phyloP scores from a whole-genome alignment of 2,329 filamentous ascomycete genomes.

The Leptodontidium sp. region DNA sequence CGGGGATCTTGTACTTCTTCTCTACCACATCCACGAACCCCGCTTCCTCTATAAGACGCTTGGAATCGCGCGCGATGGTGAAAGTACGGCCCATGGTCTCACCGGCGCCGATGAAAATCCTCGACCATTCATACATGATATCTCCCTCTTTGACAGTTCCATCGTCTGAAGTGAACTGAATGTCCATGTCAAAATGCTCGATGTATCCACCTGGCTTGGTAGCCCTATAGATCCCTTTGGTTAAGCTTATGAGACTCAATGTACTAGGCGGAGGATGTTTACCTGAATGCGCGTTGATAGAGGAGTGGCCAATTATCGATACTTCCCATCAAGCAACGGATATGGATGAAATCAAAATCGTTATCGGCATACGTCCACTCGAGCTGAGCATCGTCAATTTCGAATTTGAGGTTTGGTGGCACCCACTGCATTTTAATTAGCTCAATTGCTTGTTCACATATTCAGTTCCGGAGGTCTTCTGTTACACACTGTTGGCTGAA shows the following conservation, averaged over 20 bases:
- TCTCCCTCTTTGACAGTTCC: conserved; percentile 48
- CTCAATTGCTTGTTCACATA: neutral
- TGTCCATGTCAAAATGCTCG: conserved; percentile 34
- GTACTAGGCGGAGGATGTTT: neutral
- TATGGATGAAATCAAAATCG: conserved; percentile 66
- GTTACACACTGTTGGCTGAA: conserved; percentile 30
- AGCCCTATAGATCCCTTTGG: neutral
- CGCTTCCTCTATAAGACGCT: conserved; percentile 33
- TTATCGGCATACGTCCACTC: conserved; percentile 54
- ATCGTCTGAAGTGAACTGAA: conserved; percentile 52
- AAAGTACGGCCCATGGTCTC: conserved; percentile 51
- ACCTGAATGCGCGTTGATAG: conserved; percentile 26
- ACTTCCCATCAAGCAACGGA: conserved; percentile 61
- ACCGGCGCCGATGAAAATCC: conserved; percentile 20
- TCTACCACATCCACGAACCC: conserved; percentile 45
- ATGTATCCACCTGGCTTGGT: conserved; percentile 36
- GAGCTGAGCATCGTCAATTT: conserved; percentile 48
- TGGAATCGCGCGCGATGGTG: conserved; percentile 34
- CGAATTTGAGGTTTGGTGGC: conserved; percentile 43
- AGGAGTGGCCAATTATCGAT: conserved; percentile 60
- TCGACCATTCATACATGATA: conserved; percentile 20
- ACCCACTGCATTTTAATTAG: conserved; percentile 27
- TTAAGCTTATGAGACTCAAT: neutral
- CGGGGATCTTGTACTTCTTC: conserved; percentile 54
- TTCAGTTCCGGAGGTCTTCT: neutral